Evolutionary conservation across 202 grass and related monocot genomes (phyloP).

Genomic region (Panicum hallii): DNA sequence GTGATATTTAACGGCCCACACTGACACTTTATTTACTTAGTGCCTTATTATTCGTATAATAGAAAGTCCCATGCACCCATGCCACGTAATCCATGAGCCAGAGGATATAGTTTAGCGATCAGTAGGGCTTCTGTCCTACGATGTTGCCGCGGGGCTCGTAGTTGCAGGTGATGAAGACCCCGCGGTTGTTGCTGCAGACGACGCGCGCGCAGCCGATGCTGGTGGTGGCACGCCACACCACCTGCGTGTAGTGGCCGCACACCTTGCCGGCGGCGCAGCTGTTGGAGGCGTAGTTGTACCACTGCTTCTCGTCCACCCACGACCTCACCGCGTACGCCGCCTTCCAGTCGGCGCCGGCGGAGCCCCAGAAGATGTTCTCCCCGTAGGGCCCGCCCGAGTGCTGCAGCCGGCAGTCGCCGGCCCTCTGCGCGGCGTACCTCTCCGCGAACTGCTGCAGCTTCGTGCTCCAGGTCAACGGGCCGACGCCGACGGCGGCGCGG

Average conservation of each 20-base stretch:
- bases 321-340: slow-evolving; percentile 39
- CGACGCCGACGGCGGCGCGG: slow-evolving; percentile 31
- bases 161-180: slow-evolving; percentile 53
- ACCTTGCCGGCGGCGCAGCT: slow-evolving; percentile 34
- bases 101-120: not conserved
- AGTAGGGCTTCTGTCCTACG: slow-evolving; percentile 42
- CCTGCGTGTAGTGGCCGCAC: slow-evolving; percentile 48
- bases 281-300: slow-evolving; percentile 46
- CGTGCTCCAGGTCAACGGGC: slow-evolving; percentile 20
- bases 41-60: too few relatives aligned
- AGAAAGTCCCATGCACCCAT: too few relatives aligned
- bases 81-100: too few relatives aligned
- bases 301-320: slow-evolving; percentile 49
- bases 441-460: slow-evolving; percentile 28
- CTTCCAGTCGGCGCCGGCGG: slow-evolving; percentile 15
- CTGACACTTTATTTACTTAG: too few relatives aligned
- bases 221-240: slow-evolving; percentile 40
- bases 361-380: slow-evolving; percentile 55
- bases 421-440: slow-evolving; percentile 27
- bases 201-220: slow-evolving; percentile 23
- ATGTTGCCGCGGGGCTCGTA: slow-evolving; percentile 51
- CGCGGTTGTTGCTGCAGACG: slow-evolving; percentile 39
- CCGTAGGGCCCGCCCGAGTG: slow-evolving; percentile 47
- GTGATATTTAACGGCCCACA: too few relatives aligned
- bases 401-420: slow-evolving; percentile 37